phyloP scores from a whole-genome alignment of 306 rosid species.

The Fragaria iinumae region DNA sequence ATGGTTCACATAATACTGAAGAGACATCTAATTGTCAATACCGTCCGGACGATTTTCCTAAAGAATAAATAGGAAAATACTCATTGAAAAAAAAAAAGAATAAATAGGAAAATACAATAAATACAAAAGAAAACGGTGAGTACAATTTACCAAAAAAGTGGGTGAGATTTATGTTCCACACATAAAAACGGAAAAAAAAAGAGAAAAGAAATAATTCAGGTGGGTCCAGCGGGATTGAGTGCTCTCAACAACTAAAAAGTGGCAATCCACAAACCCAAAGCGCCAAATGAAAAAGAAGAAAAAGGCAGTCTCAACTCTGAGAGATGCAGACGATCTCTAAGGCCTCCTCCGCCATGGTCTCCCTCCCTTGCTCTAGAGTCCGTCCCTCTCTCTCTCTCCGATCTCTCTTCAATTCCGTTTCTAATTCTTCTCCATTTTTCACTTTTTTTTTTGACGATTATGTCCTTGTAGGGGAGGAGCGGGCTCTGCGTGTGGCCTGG shows the following conservation, averaged over 20 bases:
- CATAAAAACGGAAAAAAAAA: not conserved
- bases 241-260: not conserved
- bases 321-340: constrained; percentile 38
- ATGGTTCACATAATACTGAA: too few species aligned
- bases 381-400: not conserved
- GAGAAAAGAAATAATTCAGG: not conserved
- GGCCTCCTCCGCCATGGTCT: constrained; percentile 63
- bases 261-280: not conserved
- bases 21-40: too few species aligned
- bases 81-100: too few species aligned
- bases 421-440: not conserved
- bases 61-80: too few species aligned
- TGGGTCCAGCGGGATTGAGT: not conserved
- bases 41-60: too few species aligned
- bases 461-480: constrained; percentile 51
- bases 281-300: not conserved
- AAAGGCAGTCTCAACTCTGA: not conserved
- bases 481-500: constrained; percentile 75
- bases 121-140: not conserved
- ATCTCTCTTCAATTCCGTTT: not conserved
- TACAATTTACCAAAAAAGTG: not conserved
- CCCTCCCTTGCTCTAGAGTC: constrained; percentile 63
- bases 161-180: not conserved
- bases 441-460: not conserved
- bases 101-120: not conserved